A percentile compares a stretch with the other conserved stretches of the same genome.
phyloP scores from a whole-genome alignment of 176 grass and related monocot species.

The Oropetium thomaeum region DNA sequence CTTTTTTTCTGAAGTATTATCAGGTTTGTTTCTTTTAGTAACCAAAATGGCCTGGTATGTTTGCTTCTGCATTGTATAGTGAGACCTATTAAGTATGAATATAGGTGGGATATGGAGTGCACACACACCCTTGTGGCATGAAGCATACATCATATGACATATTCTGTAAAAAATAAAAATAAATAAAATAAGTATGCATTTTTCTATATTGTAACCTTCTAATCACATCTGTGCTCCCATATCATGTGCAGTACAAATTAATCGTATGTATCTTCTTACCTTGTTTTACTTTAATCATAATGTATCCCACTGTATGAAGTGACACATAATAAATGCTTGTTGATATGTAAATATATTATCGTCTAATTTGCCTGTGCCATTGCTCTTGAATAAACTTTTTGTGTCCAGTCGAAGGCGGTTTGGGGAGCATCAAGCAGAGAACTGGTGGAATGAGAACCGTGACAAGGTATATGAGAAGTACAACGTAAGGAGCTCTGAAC shows the following conservation, averaged over 20 bases:
- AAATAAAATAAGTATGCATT: not conserved
- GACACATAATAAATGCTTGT: not conserved
- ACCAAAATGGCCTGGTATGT: not conserved
- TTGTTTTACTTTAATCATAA: not conserved
- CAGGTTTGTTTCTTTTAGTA: not conserved
- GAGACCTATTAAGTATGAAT: no score
- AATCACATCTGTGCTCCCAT: not conserved
- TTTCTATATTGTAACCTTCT: not conserved
- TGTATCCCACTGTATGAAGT: not conserved
- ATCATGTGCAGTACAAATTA: not conserved
- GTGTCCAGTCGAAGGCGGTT: conserved; percentile 66
- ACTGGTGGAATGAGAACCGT: conserved; percentile 96
- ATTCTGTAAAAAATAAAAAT: not conserved
- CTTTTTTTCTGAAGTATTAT: not conserved
- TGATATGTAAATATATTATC: not conserved
- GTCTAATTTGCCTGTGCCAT: not conserved
- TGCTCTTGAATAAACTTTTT: not conserved
- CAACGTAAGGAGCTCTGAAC: conserved; percentile 71
- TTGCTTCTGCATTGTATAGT: no score
- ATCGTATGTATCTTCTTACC: not conserved
- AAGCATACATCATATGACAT: not conserved
- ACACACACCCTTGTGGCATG: not conserved
- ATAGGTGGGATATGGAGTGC: not conserved
- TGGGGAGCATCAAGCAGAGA: conserved; percentile 90
- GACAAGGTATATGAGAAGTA: conserved; percentile 90